Conservation (phyloP, 2,329 filamentous ascomycete genomes). For the Aspergillus transmontanensis region DNA sequence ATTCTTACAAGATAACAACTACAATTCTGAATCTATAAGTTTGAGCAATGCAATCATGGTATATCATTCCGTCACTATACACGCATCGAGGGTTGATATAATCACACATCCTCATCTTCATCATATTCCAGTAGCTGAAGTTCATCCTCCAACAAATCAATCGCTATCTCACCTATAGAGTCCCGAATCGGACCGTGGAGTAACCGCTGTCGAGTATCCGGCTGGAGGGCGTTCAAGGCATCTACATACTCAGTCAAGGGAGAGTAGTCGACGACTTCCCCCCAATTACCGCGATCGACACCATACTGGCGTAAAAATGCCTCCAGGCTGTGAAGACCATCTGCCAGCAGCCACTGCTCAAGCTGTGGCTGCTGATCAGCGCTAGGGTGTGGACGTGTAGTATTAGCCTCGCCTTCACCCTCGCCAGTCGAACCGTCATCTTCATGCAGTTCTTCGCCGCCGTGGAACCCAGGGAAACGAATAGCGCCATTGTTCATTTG, state of each 20-base stretch:
- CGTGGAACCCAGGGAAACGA: slow-evolving; percentile 28
- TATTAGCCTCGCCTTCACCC: slow-evolving; percentile 16
- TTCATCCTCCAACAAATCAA: slow-evolving; percentile 41
- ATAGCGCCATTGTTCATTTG: slow-evolving; percentile 38
- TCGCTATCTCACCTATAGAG: slow-evolving; percentile 37
- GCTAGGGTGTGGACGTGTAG: slow-evolving; percentile 24
- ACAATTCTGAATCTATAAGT: neutral
- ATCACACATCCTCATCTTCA: slow-evolving; percentile 20
- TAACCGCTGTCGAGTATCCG: slow-evolving; percentile 29
- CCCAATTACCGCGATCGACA: slow-evolving; percentile 47
- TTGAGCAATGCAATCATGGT: neutral
- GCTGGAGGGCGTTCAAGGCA: slow-evolving; percentile 29
- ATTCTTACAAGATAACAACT: neutral
- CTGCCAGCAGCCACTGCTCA: slow-evolving; percentile 36
- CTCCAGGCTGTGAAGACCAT: slow-evolving; percentile 37
- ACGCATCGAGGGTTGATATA: neutral
- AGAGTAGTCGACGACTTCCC: slow-evolving; percentile 36
- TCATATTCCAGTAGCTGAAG: slow-evolving; percentile 34
- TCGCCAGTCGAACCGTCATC: slow-evolving; percentile 13
- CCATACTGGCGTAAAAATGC: slow-evolving; percentile 42
- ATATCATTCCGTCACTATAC: slow-evolving; percentile 5
- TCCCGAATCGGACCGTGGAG: slow-evolving; percentile 35
- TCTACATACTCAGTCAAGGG: slow-evolving; percentile 41
- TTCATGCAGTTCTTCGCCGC: slow-evolving; percentile 21
- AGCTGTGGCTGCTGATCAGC: slow-evolving; percentile 31